These are phyloP conservation scores for Xylaria flabelliformis DNA, from an alignment of 495 filamentous ascomycete species.

Conservation along the genomic window DNA sequence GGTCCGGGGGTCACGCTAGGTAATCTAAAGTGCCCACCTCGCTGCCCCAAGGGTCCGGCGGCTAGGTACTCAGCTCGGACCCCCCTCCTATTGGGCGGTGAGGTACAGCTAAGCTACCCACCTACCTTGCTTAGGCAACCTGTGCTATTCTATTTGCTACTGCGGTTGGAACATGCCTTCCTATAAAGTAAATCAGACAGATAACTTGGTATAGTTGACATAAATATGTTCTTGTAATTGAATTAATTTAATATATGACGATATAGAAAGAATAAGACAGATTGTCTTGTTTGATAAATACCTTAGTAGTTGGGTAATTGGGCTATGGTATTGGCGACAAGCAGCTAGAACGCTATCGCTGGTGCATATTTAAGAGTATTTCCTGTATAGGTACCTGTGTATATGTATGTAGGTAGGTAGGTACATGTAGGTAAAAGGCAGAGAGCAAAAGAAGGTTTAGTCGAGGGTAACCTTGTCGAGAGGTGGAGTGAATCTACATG, in stretches of 20 bases:
- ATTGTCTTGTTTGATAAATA: neutral
- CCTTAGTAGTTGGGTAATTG: neutral
- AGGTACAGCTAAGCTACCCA: neutral
- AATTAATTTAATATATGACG: neutral
- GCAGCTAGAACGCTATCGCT: neutral
- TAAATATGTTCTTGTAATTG: neutral
- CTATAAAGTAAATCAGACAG: neutral
- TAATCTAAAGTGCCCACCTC: too few relatives aligned
- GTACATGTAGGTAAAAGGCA: neutral
- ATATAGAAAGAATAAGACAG: neutral
- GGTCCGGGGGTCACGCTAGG: neutral
- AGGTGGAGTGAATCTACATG: slow-evolving; percentile 12
- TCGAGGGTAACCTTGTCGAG: neutral
- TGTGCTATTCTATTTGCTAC: neutral
- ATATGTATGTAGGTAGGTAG: too few relatives aligned
- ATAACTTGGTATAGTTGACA: neutral
- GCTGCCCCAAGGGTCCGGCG: slow-evolving; percentile 17
- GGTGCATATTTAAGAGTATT: too few relatives aligned
- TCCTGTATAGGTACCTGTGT: too few relatives aligned
- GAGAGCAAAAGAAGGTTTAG: neutral
- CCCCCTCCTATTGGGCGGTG: slow-evolving; percentile 11
- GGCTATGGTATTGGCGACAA: neutral
- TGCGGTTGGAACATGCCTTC: neutral
- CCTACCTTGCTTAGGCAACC: neutral
- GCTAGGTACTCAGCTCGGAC: slow-evolving; percentile 14